phyloP scores from a whole-genome alignment of 202 grass and related monocot genomes.

The Schoenoplectus triqueter region DNA sequence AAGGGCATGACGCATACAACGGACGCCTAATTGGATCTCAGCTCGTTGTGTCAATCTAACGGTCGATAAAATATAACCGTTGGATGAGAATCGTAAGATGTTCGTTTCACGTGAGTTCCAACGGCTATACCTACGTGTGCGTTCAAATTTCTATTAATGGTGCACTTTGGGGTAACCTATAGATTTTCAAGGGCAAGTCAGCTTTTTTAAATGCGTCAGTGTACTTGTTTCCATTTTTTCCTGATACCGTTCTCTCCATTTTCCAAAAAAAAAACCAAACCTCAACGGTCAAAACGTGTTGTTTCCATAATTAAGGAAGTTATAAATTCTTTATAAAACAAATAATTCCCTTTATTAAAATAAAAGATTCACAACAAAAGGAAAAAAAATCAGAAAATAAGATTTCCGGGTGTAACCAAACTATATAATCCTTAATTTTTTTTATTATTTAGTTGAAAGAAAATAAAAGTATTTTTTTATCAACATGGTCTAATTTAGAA shows the following conservation, averaged over 20 bases:
- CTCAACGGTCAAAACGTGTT: slow-evolving; percentile 4
- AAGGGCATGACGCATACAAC: background rate
- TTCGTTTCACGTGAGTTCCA: background rate
- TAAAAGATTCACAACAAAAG: background rate
- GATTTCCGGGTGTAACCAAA: background rate
- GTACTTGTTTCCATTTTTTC: background rate
- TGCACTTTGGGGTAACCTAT: background rate
- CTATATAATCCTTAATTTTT: background rate
- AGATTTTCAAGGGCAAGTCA: background rate
- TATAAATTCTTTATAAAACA: background rate
- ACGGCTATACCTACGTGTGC: slow-evolving; percentile 44
- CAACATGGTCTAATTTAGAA: background rate
- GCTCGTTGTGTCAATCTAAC: slow-evolving; percentile 30
- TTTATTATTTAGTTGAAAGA: background rate
- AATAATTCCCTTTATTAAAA: background rate
- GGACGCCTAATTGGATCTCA: background rate
- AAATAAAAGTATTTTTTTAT: background rate
- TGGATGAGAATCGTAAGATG: slow-evolving; percentile 25
- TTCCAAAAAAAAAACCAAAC: background rate
- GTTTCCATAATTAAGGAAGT: background rate
- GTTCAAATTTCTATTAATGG: slow-evolving; percentile 40
- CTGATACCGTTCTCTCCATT: slow-evolving; percentile 4
- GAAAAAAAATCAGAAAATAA: background rate
- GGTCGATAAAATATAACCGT: slow-evolving; percentile 34
- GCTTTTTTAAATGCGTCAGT: slow-evolving; percentile 34